Conservation (phyloP, 768 basidiomycete species). For the Filobasidium floriforme region DNA sequence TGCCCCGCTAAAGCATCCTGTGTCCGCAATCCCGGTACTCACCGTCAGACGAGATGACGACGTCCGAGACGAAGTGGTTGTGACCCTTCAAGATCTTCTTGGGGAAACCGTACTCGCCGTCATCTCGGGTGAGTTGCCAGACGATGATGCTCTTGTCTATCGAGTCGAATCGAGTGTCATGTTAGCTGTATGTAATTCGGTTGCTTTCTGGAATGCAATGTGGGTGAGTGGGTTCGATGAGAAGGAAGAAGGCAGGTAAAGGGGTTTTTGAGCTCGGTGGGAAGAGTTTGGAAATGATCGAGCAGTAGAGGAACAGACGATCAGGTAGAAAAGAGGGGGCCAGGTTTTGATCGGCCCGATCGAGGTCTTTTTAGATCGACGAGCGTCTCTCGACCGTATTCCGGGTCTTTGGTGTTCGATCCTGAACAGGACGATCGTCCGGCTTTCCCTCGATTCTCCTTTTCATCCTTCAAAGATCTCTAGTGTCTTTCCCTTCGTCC, state of each 20-base stretch:
- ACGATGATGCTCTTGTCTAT: slow-evolving; percentile 99
- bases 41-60: slow-evolving; percentile 97
- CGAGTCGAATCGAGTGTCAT: background rate
- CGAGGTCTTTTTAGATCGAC: no score
- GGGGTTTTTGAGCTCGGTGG: background rate
- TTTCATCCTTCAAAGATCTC: background rate
- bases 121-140: slow-evolving; percentile 87
- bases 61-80: slow-evolving; percentile 98
- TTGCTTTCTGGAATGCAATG: background rate
- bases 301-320: no score
- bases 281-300: no score
- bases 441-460: background rate
- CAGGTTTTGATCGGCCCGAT: no score
- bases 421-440: no score
- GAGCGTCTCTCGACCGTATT: no score
- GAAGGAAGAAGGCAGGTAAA: background rate
- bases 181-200: background rate
- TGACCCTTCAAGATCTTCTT: slow-evolving; percentile 96
- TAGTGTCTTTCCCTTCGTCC: background rate
- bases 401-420: no score
- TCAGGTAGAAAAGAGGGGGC: no score
- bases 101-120: slow-evolving; percentile 82
- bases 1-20: no score
- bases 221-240: background rate
- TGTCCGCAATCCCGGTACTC: background rate